phyloP scores from a whole-genome alignment of 495 filamentous ascomycete genomes.

The Daldinia loculata region DNA sequence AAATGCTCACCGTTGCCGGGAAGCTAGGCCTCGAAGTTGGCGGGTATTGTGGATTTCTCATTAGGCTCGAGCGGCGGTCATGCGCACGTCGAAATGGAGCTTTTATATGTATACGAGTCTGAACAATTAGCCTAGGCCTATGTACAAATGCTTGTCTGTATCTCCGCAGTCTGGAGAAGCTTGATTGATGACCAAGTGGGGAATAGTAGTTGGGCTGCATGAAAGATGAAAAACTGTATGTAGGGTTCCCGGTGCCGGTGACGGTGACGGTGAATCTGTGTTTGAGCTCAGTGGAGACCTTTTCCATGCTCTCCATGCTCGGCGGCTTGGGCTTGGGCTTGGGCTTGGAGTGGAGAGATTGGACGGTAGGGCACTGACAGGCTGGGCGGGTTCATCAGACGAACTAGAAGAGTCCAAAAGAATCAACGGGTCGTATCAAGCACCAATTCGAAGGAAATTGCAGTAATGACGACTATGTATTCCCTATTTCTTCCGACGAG shows the following conservation, averaged over 20 bases:
- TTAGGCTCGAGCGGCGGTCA: constrained; percentile 22
- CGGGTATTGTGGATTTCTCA: constrained; percentile 22
- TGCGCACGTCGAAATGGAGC: constrained; percentile 17
- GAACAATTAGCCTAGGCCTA: constrained; percentile 29
- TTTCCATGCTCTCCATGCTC: constrained; percentile 20
- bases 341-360: not conserved
- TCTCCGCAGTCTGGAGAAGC: constrained; percentile 36
- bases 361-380: constrained; percentile 8
- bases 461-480: constrained; percentile 16
- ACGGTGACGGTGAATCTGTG: constrained; percentile 33
- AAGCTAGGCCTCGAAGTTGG: constrained; percentile 11
- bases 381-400: constrained; percentile 38
- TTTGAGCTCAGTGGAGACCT: constrained; percentile 38
- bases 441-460: constrained; percentile 4
- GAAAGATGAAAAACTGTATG: constrained; percentile 32
- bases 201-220: constrained; percentile 21
- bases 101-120: constrained; percentile 10
- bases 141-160: constrained; percentile 23
- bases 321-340: not conserved
- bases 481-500: not conserved
- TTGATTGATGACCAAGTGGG: constrained; percentile 20
- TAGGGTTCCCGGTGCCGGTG: constrained; percentile 27
- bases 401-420: constrained; percentile 16
- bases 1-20: constrained; percentile 7
- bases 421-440: constrained; percentile 17